Percentiles rank a stretch among this genome's conserved stretches.
Evolutionary conservation across 805 yeast genomes (phyloP).

Genomic region (Lipomyces lipofer): DNA sequence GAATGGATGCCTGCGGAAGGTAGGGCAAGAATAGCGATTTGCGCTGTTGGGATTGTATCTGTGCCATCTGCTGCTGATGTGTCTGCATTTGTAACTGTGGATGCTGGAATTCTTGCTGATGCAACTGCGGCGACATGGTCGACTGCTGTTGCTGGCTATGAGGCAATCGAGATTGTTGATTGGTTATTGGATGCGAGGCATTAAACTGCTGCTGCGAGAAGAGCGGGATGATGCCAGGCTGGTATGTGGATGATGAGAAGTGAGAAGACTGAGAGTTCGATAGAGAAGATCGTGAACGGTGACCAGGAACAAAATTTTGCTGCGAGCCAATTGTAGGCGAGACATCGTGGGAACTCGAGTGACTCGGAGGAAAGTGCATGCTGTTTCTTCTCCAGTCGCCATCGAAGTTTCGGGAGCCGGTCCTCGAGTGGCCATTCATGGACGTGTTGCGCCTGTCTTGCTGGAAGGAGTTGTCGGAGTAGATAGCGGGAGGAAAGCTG

Average conservation of each 20-base stretch:
- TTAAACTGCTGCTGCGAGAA: constrained; percentile 24
- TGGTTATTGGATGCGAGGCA: too few species aligned
- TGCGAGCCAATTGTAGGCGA: constrained; percentile 2
- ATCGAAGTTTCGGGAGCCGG: constrained; percentile 31
- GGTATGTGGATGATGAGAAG: constrained; percentile 10
- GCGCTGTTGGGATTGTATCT: constrained; percentile 37
- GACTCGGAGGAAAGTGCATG: constrained; percentile 12
- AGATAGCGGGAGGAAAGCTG: constrained; percentile 14
- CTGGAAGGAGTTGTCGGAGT: constrained; percentile 5
- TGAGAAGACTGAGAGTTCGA: constrained; percentile 12
- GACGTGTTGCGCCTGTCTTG: constrained; percentile 20
- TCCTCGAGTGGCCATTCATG: constrained; percentile 19
- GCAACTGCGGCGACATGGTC: constrained; percentile 1
- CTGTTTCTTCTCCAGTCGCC: constrained; percentile 30
- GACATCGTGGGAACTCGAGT: background rate
- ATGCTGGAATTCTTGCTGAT: background rate
- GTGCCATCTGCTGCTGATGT: constrained; percentile 17
- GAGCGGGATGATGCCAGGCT: constrained; percentile 24
- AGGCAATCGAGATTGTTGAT: constrained; percentile 2
- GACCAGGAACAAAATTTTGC: constrained; percentile 67
- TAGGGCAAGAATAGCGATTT: constrained; percentile 91
- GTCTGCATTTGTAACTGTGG: constrained; percentile 3
- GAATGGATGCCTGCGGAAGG: constrained; percentile 88
- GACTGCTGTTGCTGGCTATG: background rate
- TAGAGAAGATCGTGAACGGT: constrained; percentile 71